Percentiles rank a stretch among this genome's conserved stretches.
phyloP scores from a whole-genome alignment of 371 early-diverging fungal genomes.

The Circinella minor region DNA sequence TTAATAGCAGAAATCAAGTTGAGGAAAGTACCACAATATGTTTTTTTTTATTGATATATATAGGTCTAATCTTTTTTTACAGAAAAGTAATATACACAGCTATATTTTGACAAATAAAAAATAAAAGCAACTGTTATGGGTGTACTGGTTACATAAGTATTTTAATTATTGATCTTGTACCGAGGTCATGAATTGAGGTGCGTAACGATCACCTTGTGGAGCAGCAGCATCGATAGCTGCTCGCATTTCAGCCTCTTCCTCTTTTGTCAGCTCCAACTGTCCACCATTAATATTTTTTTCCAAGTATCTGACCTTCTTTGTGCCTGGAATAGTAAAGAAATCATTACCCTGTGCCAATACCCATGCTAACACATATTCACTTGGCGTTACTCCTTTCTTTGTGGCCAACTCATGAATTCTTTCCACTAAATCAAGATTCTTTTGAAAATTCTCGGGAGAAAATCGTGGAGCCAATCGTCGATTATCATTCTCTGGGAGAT shows the following conservation, averaged over 20 bases:
- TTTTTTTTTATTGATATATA: too few species aligned
- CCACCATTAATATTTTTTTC: slow-evolving; percentile 55
- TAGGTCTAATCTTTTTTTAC: too few species aligned
- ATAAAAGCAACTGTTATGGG: too few species aligned
- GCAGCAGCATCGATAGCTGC: slow-evolving; percentile 23
- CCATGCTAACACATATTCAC: slow-evolving; percentile 64
- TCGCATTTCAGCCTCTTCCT: slow-evolving; percentile 50
- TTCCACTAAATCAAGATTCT: slow-evolving; percentile 59
- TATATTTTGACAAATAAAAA: too few species aligned
- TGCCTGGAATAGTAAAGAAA: slow-evolving; percentile 61
- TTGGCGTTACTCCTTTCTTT: slow-evolving; percentile 42
- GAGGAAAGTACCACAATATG: too few species aligned
- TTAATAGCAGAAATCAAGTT: too few species aligned
- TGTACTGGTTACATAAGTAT: too few species aligned
- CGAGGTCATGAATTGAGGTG: not conserved
- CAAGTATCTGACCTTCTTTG: slow-evolving; percentile 53
- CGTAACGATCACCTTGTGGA: slow-evolving; percentile 14
- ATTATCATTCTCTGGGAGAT: slow-evolving; percentile 49
- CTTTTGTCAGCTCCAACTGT: slow-evolving; percentile 41
- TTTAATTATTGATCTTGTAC: not conserved
- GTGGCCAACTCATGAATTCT: slow-evolving; percentile 49
- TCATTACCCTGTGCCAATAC: slow-evolving; percentile 49
- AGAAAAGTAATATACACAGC: too few species aligned
- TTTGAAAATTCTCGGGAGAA: slow-evolving; percentile 48
- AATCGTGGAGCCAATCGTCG: slow-evolving; percentile 57